A percentile compares a stretch with the other conserved stretches of the same genome.
phyloP scores from a whole-genome alignment of 2,329 filamentous ascomycete species.

The Tetracladium maxilliforme region DNA sequence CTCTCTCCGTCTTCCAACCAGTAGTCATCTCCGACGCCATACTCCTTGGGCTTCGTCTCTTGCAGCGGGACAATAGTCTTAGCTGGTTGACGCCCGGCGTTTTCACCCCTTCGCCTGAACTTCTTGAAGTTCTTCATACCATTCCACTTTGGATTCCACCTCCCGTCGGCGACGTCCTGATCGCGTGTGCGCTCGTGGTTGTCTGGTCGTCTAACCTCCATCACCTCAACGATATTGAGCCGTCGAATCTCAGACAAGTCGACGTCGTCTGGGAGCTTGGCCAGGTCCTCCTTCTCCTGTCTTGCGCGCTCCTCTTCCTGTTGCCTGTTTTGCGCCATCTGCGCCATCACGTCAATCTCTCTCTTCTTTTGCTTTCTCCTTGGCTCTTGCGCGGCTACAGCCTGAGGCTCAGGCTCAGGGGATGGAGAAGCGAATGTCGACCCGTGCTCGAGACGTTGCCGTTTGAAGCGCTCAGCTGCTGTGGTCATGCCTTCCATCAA shows the following conservation, averaged over 20 bases:
- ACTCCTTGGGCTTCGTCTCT: conserved; percentile 40
- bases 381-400: conserved; percentile 4
- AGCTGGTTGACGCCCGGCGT: conserved; percentile 11
- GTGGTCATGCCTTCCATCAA: too few species aligned
- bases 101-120: conserved; percentile 50
- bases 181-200: conserved; percentile 13
- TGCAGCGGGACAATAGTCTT: conserved; percentile 44
- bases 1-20: conserved; percentile 23
- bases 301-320: conserved; percentile 49
- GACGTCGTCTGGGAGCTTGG: conserved; percentile 43
- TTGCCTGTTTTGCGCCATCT: conserved; percentile 50
- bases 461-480: too few species aligned
- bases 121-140: conserved; percentile 93
- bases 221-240: conserved; percentile 63
- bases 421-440: too few species aligned
- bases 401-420: too few species aligned
- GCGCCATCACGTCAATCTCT: conserved; percentile 54
- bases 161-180: conserved; percentile 16
- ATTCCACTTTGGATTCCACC: conserved; percentile 82
- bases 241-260: conserved; percentile 60
- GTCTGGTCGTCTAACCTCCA: conserved; percentile 39
- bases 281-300: conserved; percentile 37
- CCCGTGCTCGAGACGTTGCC: too few species aligned
- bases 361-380: conserved; percentile 16
- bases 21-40: conserved; percentile 43